Base-by-base conservation (phyloP, 1,284 basidiomycete genomes). In the Ustilago nuda region DNA sequence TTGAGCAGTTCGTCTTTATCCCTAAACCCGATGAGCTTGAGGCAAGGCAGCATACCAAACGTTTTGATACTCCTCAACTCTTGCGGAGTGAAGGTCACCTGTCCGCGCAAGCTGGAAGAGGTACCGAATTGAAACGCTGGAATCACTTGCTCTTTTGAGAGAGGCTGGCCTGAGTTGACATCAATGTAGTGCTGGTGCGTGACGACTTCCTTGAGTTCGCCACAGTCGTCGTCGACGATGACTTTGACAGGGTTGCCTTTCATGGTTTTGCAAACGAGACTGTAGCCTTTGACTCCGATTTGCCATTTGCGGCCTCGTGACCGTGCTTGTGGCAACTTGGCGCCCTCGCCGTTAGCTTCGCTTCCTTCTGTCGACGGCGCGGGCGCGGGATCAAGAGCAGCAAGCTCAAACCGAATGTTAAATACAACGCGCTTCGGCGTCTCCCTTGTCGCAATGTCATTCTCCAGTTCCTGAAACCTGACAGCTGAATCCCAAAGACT, bases 21-120 rank as follows among this genome's bases (percentile, higher is more conserved):
- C 33, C 95, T 94, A 88, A 98, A 99, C 3, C 96, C 97, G 27
- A 99, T 90, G 4, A 99, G 90, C 85, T 92, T 94, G 83, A 99
- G 91, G 8, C 91, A 91, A 2, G 80, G 80, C 15, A 68, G 57
- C 70, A 80, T 69, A 15, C 77, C 75, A 30, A 82, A 66, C 46
- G 81, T 71, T 65, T 93, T 91, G 87, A 98, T 92, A 15, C 90
- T 89, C 36, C 89, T 89, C 63, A 96, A 88, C 84, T 98, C 94
- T 17, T 94, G 92, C n/a, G 91, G 89, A 0, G 91, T 92, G 84
- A 93, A 97, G 83, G 94, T 93, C 12, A 93, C 90, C 91, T 94
- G 77, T 7, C 62, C 57, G n/a, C 68, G 61, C 27, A 77, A 43
- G 32, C 53, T 57, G 17, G 82, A 71, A 9, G 69, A 56, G 2